Evolutionary conservation across 176 grass and related monocot genomes (phyloP).

Genomic region (Cenchrus fungigraminus): DNA sequence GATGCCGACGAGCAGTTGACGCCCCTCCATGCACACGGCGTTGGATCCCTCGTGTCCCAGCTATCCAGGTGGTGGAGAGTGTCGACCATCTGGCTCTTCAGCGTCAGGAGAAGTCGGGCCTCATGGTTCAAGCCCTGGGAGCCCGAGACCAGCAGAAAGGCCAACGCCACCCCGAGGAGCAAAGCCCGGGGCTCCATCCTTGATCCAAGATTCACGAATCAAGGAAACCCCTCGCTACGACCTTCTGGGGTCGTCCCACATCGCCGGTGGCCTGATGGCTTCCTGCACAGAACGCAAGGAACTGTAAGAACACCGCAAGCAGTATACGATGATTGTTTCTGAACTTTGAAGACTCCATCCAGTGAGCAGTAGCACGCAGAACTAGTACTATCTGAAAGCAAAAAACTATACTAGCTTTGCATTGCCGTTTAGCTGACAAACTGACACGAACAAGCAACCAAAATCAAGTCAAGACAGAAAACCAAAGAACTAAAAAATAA

Average conservation of each 20-base stretch:
- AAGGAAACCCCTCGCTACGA: conserved; percentile 11
- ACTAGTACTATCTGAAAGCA: conserved; percentile 22
- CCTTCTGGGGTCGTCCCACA: conserved; percentile 43
- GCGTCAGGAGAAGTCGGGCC: conserved; percentile 66
- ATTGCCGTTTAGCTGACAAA: conserved; percentile 36
- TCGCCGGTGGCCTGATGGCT: not conserved
- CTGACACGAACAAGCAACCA: conserved; percentile 28
- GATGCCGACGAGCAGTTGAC: conserved; percentile 64
- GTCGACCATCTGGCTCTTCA: conserved; percentile 77
- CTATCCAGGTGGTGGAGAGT: conserved; percentile 61
- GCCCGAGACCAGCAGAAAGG: conserved; percentile 52
- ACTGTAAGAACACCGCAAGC: conserved; percentile 12
- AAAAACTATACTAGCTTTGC: conserved; percentile 22
- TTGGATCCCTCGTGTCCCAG: conserved; percentile 59
- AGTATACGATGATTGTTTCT: not conserved
- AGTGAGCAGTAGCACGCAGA: not conserved
- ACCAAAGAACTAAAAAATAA: not conserved
- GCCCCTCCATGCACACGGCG: conserved; percentile 81
- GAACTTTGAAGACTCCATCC: conserved; percentile 8
- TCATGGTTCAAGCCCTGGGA: conserved; percentile 65
- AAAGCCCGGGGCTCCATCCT: conserved; percentile 44
- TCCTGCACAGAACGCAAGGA: conserved; percentile 39
- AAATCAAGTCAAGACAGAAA: conserved; percentile 14
- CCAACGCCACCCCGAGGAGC: conserved; percentile 50
- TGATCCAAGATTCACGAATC: not conserved